Conservation (phyloP, 2,329 filamentous ascomycete species). For the Phoma sp. region DNA sequence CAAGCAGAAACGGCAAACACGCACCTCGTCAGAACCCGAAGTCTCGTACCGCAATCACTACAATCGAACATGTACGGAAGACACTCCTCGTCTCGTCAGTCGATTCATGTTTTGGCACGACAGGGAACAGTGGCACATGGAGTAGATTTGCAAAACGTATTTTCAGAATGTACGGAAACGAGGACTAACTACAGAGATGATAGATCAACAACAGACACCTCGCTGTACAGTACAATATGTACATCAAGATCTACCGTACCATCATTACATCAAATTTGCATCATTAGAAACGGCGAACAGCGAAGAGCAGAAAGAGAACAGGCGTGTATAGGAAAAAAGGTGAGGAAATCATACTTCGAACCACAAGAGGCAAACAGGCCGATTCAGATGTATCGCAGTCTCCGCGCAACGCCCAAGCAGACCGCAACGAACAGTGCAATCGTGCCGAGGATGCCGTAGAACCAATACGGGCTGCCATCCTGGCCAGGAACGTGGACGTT, state of each 20-base stretch:
- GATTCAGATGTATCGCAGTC: slow-evolving; percentile 50
- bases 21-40: too few relatives aligned
- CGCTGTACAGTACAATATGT: slow-evolving; percentile 6
- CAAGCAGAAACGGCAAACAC: too few relatives aligned
- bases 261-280: background rate
- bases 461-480: slow-evolving; percentile 58
- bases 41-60: too few relatives aligned
- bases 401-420: slow-evolving; percentile 52
- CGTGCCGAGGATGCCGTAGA: slow-evolving; percentile 65
- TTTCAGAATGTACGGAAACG: background rate
- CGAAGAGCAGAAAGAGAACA: background rate
- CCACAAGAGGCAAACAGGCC: background rate
- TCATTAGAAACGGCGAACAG: background rate
- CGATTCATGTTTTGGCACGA: too few relatives aligned
- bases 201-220: slow-evolving; percentile 6
- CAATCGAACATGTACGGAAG: too few relatives aligned
- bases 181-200: background rate
- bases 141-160: background rate
- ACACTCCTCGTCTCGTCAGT: too few relatives aligned
- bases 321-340: background rate
- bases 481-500: slow-evolving; percentile 78
- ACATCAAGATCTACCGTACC: slow-evolving; percentile 3
- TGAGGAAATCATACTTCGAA: background rate
- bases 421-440: slow-evolving; percentile 56
- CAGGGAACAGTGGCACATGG: too few relatives aligned